These are phyloP conservation scores for Sporisorium scitamineum DNA, from an alignment of 1,284 basidiomycete genomes.

Conservation along the genomic window DNA sequence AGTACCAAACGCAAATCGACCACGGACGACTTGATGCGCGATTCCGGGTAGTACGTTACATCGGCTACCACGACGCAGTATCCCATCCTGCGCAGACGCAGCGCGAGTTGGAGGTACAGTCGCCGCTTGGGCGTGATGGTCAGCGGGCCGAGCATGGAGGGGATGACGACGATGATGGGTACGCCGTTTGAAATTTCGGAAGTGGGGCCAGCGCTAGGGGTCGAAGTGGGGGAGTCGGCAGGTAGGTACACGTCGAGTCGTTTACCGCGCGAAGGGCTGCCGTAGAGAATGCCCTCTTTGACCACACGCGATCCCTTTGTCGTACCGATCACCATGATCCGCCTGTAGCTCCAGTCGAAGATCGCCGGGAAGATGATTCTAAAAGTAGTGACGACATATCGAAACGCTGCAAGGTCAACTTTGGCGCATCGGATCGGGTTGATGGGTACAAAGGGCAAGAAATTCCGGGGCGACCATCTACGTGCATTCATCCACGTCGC, in stretches of 20 bases:
- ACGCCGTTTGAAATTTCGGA: conserved; percentile 34
- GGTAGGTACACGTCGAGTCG: conserved; percentile 66
- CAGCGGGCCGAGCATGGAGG: conserved; percentile 64
- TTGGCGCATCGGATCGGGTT: conserved; percentile 64
- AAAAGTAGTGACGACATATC: conserved; percentile 55
- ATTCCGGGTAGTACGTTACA: conserved; percentile 68
- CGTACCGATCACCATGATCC: conserved; percentile 67
- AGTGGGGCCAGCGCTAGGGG: background rate
- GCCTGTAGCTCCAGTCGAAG: conserved; percentile 64
- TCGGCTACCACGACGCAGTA: conserved; percentile 70
- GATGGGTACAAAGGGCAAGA: conserved; percentile 63
- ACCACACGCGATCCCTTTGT: conserved; percentile 57
- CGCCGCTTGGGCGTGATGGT: conserved; percentile 43
- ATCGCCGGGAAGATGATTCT: conserved; percentile 57
- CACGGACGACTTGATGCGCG: conserved; percentile 64
- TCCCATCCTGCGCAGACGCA: conserved; percentile 67
- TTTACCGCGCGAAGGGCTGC: conserved; percentile 49
- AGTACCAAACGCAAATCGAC: conserved; percentile 67
- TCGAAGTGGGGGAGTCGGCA: conserved; percentile 19
- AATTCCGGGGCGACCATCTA: conserved; percentile 25
- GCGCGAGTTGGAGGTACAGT: conserved; percentile 68
- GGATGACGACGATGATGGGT: conserved; percentile 69
- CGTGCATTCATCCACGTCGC: conserved; percentile 29
- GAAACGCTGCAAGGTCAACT: conserved; percentile 58
- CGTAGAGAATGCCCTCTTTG: conserved; percentile 65